These are phyloP conservation scores for Avena insularis DNA, from an alignment of 176 grass and related monocot genomes.

Conservation along the genomic window DNA sequence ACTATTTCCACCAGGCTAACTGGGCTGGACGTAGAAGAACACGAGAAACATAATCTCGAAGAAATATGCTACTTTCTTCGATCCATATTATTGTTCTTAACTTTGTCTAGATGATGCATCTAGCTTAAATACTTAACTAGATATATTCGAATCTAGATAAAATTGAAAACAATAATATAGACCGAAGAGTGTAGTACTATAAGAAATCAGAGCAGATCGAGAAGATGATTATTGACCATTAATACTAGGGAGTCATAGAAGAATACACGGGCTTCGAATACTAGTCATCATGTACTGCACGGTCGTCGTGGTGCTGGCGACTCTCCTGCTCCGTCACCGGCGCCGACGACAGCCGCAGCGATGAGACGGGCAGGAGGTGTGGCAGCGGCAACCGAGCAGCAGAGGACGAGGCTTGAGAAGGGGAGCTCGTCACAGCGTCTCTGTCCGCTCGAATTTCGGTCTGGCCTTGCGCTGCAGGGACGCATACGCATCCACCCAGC, in stretches of 20 bases:
- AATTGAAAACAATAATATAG: too few relatives aligned
- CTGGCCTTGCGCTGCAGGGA: conserved; percentile 41
- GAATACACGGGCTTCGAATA: too few relatives aligned
- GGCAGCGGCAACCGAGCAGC: background rate
- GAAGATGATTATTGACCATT: too few relatives aligned
- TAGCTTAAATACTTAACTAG: too few relatives aligned
- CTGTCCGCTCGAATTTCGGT: background rate
- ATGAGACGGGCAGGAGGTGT: conserved; percentile 3
- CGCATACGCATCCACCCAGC: conserved; percentile 34
- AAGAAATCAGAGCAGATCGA: too few relatives aligned
- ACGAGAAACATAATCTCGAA: background rate
- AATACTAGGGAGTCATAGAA: too few relatives aligned
- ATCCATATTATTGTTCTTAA: too few relatives aligned
- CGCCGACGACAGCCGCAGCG: conserved; percentile 4
- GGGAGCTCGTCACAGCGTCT: background rate
- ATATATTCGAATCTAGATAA: too few relatives aligned
- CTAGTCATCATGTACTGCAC: background rate
- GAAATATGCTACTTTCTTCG: background rate
- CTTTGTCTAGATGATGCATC: too few relatives aligned
- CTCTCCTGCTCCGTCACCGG: background rate
- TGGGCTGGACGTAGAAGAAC: background rate
- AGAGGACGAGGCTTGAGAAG: background rate
- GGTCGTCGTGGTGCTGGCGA: background rate
- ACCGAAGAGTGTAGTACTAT: too few relatives aligned
- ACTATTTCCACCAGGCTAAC: background rate